Evolutionary conservation across 2,329 filamentous ascomycete genomes (phyloP).

Genomic region (Bipolaris victoriae): DNA sequence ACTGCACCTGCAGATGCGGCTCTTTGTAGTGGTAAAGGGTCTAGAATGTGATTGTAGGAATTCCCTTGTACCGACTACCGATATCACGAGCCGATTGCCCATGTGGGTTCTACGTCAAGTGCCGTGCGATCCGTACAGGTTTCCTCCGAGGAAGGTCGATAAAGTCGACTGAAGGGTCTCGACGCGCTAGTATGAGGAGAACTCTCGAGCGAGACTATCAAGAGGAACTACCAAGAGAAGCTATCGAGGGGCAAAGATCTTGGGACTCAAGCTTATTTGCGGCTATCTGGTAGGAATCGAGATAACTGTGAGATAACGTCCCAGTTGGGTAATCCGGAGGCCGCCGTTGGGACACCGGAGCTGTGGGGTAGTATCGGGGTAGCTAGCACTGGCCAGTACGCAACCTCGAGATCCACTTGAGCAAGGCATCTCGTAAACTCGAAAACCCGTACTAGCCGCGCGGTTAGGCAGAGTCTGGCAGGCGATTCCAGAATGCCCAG

Average conservation of each 20-base stretch:
- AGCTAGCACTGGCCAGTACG: not conserved
- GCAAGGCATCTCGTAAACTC: not conserved
- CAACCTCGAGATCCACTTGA: not conserved
- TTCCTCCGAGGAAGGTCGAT: too few relatives aligned
- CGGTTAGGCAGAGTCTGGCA: not conserved
- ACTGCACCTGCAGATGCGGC: too few relatives aligned
- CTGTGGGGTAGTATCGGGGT: not conserved
- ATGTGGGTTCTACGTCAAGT: too few relatives aligned
- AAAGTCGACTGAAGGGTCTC: not conserved
- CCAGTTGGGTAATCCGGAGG: slow-evolving; percentile 1
- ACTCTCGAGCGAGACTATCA: too few relatives aligned
- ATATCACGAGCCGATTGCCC: too few relatives aligned
- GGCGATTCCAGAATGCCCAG: not conserved
- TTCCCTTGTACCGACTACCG: too few relatives aligned
- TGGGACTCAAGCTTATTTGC: not conserved
- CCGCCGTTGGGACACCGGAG: not conserved
- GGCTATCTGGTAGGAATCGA: not conserved
- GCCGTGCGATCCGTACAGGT: too few relatives aligned
- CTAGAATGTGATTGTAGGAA: too few relatives aligned
- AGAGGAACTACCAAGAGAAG: not conserved
- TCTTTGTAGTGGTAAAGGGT: too few relatives aligned
- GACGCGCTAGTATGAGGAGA: not conserved
- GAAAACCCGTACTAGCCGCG: not conserved
- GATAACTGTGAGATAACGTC: not conserved
- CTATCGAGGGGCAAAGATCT: not conserved